A percentile compares a stretch with the other conserved stretches of the same genome.
These are phyloP conservation scores for Aspergillus pseudotamarii DNA, from an alignment of 2,329 filamentous ascomycete species.

Conservation along the genomic window DNA sequence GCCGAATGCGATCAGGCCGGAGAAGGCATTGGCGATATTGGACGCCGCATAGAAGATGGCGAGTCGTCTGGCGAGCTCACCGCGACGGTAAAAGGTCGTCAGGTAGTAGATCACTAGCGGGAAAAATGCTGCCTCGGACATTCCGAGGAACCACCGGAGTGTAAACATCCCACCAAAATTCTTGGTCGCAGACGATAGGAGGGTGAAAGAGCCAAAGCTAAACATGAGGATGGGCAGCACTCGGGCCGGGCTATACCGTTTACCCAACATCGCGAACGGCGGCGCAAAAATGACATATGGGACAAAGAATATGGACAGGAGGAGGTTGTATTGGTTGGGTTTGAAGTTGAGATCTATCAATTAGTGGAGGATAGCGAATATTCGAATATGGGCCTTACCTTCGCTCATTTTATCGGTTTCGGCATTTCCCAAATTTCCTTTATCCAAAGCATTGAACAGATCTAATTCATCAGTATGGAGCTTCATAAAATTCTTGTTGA, in stretches of 20 bases:
- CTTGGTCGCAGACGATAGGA: conserved; percentile 58
- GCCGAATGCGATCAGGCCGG: conserved; percentile 61
- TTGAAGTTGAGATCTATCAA: conserved; percentile 58
- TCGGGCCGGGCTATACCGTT: conserved; percentile 65
- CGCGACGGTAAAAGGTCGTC: conserved; percentile 70
- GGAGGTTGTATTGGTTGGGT: conserved; percentile 67
- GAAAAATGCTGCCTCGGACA: conserved; percentile 70
- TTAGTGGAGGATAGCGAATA: background rate
- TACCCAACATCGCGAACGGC: conserved; percentile 67
- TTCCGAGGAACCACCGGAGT: conserved; percentile 70
- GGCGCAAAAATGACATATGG: conserved; percentile 73
- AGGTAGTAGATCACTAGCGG: conserved; percentile 68
- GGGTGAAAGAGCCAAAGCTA: conserved; percentile 65
- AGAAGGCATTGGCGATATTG: conserved; percentile 72
- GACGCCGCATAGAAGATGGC: conserved; percentile 76
- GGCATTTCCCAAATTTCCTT: conserved; percentile 58
- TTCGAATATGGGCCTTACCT: conserved; percentile 26
- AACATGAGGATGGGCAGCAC: conserved; percentile 71
- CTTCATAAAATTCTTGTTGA: background rate
- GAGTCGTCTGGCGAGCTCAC: conserved; percentile 69
- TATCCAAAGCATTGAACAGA: conserved; percentile 58
- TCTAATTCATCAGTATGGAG: conserved; percentile 40
- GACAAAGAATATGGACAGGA: conserved; percentile 73
- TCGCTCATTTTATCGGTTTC: conserved; percentile 56
- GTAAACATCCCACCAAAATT: conserved; percentile 70